A percentile compares a stretch with the other conserved stretches of the same genome.
Conservation (phyloP, 495 filamentous ascomycete genomes). For the Penicillium parvum region DNA sequence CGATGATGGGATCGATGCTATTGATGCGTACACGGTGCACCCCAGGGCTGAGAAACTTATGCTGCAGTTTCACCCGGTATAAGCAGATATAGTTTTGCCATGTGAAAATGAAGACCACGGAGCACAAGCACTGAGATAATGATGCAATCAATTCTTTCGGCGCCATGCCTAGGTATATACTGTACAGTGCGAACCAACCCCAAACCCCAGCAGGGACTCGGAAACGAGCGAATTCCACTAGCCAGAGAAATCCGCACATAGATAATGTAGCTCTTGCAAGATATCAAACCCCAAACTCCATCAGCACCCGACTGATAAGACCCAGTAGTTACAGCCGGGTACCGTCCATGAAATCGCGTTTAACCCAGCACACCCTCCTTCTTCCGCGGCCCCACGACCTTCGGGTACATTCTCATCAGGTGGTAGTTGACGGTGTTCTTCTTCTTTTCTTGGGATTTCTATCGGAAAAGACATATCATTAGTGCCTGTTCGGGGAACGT, state of each 20-base stretch:
- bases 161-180: conserved; percentile 21
- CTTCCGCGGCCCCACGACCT: conserved; percentile 69
- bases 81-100: no score
- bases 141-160: conserved; percentile 21
- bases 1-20: conserved; percentile 56
- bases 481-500: background rate
- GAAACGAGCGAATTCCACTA: conserved; percentile 5
- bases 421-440: conserved; percentile 96
- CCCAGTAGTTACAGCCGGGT: no score
- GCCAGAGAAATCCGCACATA: background rate
- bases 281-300: conserved; percentile 23
- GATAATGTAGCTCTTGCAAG: background rate
- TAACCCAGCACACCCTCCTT: conserved; percentile 50
- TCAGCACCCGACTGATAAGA: background rate
- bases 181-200: conserved; percentile 26
- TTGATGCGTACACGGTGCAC: conserved; percentile 62
- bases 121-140: conserved; percentile 5
- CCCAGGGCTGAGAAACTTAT: conserved; percentile 47
- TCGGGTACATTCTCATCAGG: conserved; percentile 77
- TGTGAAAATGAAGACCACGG: background rate
- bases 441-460: conserved; percentile 61
- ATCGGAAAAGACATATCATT: conserved; percentile 16
- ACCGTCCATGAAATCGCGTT: conserved; percentile 8
- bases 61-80: conserved; percentile 36
- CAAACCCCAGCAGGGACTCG: conserved; percentile 1